Conservation (phyloP, 1,284 basidiomycete species). For the Acaromyces ingoldii region DNA sequence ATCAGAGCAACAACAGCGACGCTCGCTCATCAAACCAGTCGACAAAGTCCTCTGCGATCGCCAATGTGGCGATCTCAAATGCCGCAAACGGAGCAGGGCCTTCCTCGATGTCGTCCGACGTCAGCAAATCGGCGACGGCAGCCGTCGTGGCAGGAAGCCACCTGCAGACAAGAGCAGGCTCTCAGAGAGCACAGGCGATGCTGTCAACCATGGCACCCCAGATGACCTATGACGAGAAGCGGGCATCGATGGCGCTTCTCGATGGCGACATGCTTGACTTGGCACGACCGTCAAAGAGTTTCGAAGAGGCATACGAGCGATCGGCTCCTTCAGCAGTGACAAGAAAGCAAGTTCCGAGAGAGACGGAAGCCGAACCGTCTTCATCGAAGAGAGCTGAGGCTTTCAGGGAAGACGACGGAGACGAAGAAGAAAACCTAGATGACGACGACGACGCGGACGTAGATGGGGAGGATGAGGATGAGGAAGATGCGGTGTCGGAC, state of each 20-base stretch:
- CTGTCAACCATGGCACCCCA: constrained; percentile 4
- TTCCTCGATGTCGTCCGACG: too few relatives aligned
- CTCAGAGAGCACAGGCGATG: constrained; percentile 11
- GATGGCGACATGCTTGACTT: background rate
- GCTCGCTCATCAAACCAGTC: too few relatives aligned
- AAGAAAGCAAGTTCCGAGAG: background rate
- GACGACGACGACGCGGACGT: background rate
- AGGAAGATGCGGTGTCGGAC: constrained; percentile 4
- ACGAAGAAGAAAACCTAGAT: background rate
- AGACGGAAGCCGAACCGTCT: too few relatives aligned
- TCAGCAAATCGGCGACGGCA: too few relatives aligned
- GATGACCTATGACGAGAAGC: constrained; percentile 7
- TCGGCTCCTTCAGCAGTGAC: background rate
- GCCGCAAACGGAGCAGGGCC: too few relatives aligned
- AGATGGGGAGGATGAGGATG: constrained; percentile 7
- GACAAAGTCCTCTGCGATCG: too few relatives aligned
- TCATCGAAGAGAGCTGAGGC: too few relatives aligned
- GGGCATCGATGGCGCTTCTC: background rate
- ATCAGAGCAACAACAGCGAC: too few relatives aligned
- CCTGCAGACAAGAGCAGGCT: constrained; percentile 7
- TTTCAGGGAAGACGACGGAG: background rate
- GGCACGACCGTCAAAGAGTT: too few relatives aligned
- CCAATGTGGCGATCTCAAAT: too few relatives aligned
- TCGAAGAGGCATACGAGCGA: background rate
- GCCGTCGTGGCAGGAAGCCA: constrained; percentile 8